These are phyloP conservation scores for Sedum album DNA, from an alignment of 164 flowering plant genomes.

Conservation along the genomic window DNA sequence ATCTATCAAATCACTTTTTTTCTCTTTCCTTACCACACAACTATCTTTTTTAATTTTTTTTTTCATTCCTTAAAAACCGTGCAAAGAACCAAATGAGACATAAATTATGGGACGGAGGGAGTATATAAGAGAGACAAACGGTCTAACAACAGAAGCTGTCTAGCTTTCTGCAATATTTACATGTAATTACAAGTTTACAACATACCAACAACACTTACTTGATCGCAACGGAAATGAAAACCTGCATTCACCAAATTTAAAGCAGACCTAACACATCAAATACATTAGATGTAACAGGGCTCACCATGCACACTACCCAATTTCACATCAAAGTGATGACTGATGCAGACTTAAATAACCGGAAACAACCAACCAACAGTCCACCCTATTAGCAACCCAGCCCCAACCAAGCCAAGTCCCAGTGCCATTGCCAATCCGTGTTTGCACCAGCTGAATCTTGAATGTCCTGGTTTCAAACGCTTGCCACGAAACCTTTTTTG, in stretches of 20 bases:
- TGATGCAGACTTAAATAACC: slow-evolving; percentile 16
- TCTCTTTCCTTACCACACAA: too few species aligned
- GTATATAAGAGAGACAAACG: too few species aligned
- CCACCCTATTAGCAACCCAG: slow-evolving; percentile 45
- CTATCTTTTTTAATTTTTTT: too few species aligned
- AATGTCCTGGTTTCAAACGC: slow-evolving; percentile 12
- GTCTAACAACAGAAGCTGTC: neutral
- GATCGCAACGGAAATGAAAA: neutral
- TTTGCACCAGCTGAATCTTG: slow-evolving; percentile 2
- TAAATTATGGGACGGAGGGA: too few species aligned
- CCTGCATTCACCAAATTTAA: neutral
- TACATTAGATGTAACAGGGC: neutral
- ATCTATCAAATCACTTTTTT: too few species aligned
- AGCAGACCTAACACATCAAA: neutral
- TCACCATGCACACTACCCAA: neutral
- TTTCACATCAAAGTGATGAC: neutral
- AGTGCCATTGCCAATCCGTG: neutral
- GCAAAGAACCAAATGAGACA: too few species aligned
- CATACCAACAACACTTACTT: neutral
- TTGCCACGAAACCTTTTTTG: slow-evolving; percentile 11
- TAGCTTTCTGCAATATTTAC: neutral
- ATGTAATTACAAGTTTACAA: neutral
- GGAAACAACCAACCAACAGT: slow-evolving; percentile 45
- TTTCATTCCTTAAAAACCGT: too few species aligned
- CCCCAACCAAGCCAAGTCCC: slow-evolving; percentile 16